These are phyloP conservation scores for Myotisia sp. DNA, from an alignment of 2,329 filamentous ascomycete species.

Conservation along the genomic window DNA sequence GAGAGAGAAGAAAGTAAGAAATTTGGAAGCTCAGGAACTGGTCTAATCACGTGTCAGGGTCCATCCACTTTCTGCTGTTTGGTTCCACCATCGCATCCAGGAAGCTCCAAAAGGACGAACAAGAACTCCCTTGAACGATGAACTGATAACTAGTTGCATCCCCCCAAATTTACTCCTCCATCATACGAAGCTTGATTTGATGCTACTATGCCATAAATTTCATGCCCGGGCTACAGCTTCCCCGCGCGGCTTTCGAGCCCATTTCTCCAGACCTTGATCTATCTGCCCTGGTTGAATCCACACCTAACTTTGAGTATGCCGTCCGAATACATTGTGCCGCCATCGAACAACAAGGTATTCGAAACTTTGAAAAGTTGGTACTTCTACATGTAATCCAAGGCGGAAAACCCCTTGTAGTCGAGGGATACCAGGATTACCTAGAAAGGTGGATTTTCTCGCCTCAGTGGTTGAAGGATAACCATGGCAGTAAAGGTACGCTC, in stretches of 20 bases:
- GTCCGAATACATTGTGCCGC: conserved; percentile 64
- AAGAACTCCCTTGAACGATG: no score
- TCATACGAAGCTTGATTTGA: no score
- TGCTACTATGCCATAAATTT: no score
- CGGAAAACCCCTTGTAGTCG: conserved; percentile 79
- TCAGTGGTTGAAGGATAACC: conserved; percentile 64
- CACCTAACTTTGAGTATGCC: conserved; percentile 76
- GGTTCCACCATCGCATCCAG: no score
- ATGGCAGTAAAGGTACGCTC: conserved; percentile 57
- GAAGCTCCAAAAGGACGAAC: no score
- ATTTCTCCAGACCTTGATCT: conserved; percentile 77
- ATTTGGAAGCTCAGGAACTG: no score
- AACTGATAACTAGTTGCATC: no score
- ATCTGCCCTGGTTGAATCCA: conserved; percentile 56
- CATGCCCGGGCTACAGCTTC: conserved; percentile 61
- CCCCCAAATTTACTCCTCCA: no score
- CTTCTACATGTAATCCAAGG: conserved; percentile 67
- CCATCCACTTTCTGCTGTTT: no score
- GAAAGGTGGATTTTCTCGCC: conserved; percentile 65
- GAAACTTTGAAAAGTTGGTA: conserved; percentile 75
- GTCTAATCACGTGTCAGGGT: no score
- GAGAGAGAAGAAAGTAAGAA: no score
- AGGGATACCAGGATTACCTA: conserved; percentile 66
- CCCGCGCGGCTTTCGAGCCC: conserved; percentile 80
- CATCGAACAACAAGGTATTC: conserved; percentile 60